Percentiles rank a stretch among this genome's conserved stretches.
Conservation (phyloP, 345 rosid genomes). For the Diplotaxis tenuifolia region DNA sequence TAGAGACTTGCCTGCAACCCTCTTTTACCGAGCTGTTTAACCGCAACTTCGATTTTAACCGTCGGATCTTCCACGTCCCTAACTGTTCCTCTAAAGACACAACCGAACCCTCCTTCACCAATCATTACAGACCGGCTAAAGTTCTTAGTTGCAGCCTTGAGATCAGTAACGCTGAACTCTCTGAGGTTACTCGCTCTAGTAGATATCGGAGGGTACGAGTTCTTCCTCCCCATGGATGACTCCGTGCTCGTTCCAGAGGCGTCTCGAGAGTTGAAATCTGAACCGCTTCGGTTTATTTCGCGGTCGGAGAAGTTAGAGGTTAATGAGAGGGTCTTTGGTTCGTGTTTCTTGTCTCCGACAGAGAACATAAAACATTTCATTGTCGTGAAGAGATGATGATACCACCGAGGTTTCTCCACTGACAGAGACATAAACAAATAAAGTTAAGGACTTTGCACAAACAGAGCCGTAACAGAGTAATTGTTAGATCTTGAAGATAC, state of each 20-base stretch:
- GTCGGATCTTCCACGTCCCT: conserved; percentile 55
- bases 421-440: conserved; percentile 27
- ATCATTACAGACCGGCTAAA: conserved; percentile 78
- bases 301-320: conserved; percentile 45
- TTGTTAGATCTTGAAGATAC: background rate
- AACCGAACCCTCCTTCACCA: conserved; percentile 96
- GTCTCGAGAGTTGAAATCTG: conserved; percentile 60
- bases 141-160: conserved; percentile 79
- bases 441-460: background rate
- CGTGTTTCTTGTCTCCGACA: conserved; percentile 55
- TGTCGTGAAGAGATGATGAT: conserved; percentile 28
- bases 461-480: background rate
- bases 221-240: conserved; percentile 63
- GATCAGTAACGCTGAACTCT: conserved; percentile 72
- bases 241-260: conserved; percentile 55
- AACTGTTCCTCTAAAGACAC: conserved; percentile 66
- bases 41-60: conserved; percentile 73
- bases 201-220: conserved; percentile 44
- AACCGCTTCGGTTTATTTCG: conserved; percentile 51
- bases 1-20: conserved; percentile 64
- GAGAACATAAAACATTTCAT: conserved; percentile 80
- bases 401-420: conserved; percentile 28
- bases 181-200: conserved; percentile 62
- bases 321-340: conserved; percentile 42
- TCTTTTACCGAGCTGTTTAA: conserved; percentile 81